Evolutionary conservation across 2,329 filamentous ascomycete species (phyloP).

Genomic region (Cordyceps cateniannulata): DNA sequence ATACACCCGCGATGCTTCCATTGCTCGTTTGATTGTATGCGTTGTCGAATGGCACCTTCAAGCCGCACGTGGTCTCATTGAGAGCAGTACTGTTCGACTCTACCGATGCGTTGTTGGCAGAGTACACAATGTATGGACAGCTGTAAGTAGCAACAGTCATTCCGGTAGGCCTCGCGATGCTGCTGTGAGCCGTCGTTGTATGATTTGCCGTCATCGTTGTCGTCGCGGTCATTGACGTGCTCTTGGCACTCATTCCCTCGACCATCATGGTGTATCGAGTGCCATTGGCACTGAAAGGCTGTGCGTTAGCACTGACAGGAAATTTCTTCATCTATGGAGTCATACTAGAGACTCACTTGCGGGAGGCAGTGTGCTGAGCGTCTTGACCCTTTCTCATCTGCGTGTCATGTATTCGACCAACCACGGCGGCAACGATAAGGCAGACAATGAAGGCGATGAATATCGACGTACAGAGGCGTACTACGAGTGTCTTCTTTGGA

Average conservation of each 20-base stretch:
- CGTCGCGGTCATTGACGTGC: neutral
- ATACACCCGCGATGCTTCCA: neutral
- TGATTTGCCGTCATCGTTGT: neutral
- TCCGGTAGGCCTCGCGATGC: neutral
- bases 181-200: neutral
- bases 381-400: neutral
- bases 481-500: neutral
- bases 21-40: neutral
- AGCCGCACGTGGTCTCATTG: neutral
- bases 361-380: neutral
- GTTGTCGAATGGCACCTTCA: neutral
- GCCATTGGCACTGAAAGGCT: neutral
- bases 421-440: neutral
- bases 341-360: neutral
- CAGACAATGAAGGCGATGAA: conserved; percentile 2
- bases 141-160: neutral
- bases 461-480: neutral
- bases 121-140: conserved; percentile 1
- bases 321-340: neutral
- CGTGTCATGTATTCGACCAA: neutral
- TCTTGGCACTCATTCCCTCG: neutral
- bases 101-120: neutral
- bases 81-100: neutral
- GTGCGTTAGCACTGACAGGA: neutral
- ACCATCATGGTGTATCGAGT: neutral